phyloP scores from a whole-genome alignment of 176 grass and related monocot species.

The Elymus sibiricus region DNA sequence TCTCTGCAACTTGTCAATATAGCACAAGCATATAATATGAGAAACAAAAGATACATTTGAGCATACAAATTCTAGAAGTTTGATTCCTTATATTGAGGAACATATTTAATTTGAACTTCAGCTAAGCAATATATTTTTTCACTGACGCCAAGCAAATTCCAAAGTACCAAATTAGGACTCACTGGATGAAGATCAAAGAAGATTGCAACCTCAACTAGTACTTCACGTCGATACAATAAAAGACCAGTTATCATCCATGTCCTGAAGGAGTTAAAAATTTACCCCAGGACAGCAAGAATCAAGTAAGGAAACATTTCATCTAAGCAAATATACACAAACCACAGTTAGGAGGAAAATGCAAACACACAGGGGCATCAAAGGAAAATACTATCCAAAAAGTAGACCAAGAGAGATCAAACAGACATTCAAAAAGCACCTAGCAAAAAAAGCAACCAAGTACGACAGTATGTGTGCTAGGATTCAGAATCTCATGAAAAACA shows the following conservation, averaged over 20 bases:
- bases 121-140: not conserved
- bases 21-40: not conserved
- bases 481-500: conserved; percentile 16
- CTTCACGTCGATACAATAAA: not conserved
- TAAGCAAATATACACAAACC: not conserved
- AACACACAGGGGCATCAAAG: not conserved
- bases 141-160: not conserved
- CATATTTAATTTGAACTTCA: not conserved
- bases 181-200: not conserved
- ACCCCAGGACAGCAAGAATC: not conserved
- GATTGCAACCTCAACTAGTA: not conserved
- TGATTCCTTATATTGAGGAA: not conserved
- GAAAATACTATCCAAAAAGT: not conserved
- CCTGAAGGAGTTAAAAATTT: not conserved
- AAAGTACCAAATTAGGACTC: not conserved
- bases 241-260: not conserved
- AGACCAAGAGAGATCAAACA: not conserved
- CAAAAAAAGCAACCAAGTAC: not conserved
- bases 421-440: not conserved
- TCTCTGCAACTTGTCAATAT: not conserved
- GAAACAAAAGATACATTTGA: not conserved
- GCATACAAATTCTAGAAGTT: not conserved
- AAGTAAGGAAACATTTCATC: not conserved
- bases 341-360: not conserved
- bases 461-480: not conserved